Conservation (phyloP, 306 rosid species). For the Citrullus amarus region DNA sequence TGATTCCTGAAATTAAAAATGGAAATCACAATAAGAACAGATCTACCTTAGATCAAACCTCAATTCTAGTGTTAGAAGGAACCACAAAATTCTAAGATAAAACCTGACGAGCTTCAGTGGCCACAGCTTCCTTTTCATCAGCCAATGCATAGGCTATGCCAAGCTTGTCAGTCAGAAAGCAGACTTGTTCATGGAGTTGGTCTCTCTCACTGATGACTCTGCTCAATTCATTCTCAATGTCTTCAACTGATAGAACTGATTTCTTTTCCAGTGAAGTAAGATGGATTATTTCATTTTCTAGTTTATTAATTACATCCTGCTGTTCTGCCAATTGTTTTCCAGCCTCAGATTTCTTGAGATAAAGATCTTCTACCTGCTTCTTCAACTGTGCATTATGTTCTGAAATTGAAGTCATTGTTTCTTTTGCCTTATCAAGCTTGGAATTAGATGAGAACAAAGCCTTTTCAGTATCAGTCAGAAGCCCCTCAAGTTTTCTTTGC, state of each 20-base stretch:
- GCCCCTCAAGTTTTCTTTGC: constrained; percentile 43
- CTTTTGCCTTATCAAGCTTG: constrained; percentile 53
- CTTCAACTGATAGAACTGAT: constrained; percentile 41
- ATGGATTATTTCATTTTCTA: constrained; percentile 70
- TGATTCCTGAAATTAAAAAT: constrained; percentile 45
- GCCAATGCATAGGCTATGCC: constrained; percentile 65
- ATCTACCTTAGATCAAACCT: background rate
- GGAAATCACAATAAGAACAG: background rate
- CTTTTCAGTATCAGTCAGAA: constrained; percentile 43
- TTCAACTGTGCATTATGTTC: constrained; percentile 57
- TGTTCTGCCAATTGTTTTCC: constrained; percentile 61
- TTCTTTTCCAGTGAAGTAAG: constrained; percentile 48
- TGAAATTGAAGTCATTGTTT: constrained; percentile 29
- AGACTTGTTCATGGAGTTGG: constrained; percentile 53
- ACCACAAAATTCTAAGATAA: constrained; percentile 9
- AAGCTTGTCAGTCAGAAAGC: constrained; percentile 48
- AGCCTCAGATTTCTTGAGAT: constrained; percentile 40
- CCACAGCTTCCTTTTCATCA: constrained; percentile 90
- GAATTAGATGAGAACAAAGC: constrained; percentile 45
- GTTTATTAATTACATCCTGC: constrained; percentile 56
- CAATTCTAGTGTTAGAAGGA: constrained; percentile 5
- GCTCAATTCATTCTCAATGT: constrained; percentile 49
- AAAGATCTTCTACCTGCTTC: constrained; percentile 48
- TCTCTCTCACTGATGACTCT: constrained; percentile 55
- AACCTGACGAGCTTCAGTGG: constrained; percentile 79